These are phyloP conservation scores for Acidiella bohemica DNA, from an alignment of 495 filamentous ascomycete genomes.

Conservation along the genomic window DNA sequence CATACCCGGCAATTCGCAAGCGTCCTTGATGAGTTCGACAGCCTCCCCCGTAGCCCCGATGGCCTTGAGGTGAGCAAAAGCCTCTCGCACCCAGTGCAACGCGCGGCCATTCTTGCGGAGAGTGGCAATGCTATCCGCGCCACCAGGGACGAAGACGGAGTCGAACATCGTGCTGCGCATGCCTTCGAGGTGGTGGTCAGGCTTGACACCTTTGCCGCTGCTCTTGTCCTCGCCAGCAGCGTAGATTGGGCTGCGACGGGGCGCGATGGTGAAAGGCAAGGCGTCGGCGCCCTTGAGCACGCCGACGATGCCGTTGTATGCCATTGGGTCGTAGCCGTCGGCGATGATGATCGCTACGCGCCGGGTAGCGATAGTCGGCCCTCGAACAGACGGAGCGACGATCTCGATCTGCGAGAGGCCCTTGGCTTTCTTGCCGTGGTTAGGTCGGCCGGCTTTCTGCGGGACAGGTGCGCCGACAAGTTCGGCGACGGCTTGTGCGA, in stretches of 20 bases:
- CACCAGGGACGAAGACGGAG: constrained; percentile 66
- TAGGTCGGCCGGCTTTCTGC: constrained; percentile 35
- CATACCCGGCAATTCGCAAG: constrained; percentile 43
- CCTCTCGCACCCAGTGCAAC: constrained; percentile 71
- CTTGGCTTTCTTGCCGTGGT: constrained; percentile 54
- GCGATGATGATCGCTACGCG: constrained; percentile 67
- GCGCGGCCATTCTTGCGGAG: constrained; percentile 63
- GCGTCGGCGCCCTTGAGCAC: constrained; percentile 49
- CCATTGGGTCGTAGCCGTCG: constrained; percentile 60
- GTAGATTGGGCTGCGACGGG: constrained; percentile 45
- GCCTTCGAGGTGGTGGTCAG: constrained; percentile 72
- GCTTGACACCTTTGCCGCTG: constrained; percentile 40
- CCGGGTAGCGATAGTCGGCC: constrained; percentile 56
- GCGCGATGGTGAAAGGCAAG: constrained; percentile 57
- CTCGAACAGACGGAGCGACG: constrained; percentile 30
- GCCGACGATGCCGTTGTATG: constrained; percentile 50
- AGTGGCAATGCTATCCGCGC: constrained; percentile 42
- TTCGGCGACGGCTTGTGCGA: constrained; percentile 56
- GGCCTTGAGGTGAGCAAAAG: constrained; percentile 67
- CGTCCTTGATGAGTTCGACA: constrained; percentile 47
- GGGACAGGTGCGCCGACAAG: constrained; percentile 53
- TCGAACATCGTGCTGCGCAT: constrained; percentile 81
- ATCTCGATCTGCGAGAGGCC: constrained; percentile 58
- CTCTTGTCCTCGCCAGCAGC: constrained; percentile 38
- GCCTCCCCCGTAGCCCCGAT: constrained; percentile 63